A percentile compares a stretch with the other conserved stretches of the same genome.
These are phyloP conservation scores for Suillus sp. DNA, from an alignment of 768 basidiomycete species.

Conservation along the genomic window DNA sequence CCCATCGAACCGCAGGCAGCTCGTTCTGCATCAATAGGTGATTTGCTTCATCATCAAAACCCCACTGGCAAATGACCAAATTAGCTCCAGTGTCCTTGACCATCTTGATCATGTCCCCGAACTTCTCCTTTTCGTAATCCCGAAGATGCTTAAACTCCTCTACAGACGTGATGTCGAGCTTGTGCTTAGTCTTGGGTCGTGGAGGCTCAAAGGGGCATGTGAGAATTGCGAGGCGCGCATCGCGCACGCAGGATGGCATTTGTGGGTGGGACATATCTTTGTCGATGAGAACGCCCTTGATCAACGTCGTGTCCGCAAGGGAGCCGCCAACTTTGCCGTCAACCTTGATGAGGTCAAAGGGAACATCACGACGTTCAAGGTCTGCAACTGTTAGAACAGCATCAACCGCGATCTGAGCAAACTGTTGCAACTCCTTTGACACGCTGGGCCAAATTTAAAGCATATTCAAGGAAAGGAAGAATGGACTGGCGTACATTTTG, in stretches of 20 bases:
- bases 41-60: conserved; percentile 99
- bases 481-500: conserved; percentile 78
- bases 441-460: conserved; percentile 58
- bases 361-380: conserved; percentile 90
- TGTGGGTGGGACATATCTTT: conserved; percentile 99
- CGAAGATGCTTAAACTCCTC: conserved; percentile 96
- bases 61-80: conserved; percentile 99
- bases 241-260: conserved; percentile 87
- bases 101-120: conserved; percentile 93
- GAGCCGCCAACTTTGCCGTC: conserved; percentile 99
- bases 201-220: conserved; percentile 99
- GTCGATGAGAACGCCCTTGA: conserved; percentile 97
- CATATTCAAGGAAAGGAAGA: background rate
- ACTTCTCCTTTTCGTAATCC: conserved; percentile 95
- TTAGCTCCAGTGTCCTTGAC: conserved; percentile 98
- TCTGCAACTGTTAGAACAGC: conserved; percentile 96
- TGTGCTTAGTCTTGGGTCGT: conserved; percentile 98
- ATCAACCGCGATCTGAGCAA: conserved; percentile 97
- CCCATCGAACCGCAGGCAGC: conserved; percentile 96
- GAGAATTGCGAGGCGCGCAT: conserved; percentile 93
- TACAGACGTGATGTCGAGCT: conserved; percentile 94
- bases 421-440: conserved; percentile 93
- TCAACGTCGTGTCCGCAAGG: conserved; percentile 90
- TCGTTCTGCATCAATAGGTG: conserved; percentile 98
- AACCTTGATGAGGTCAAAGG: conserved; percentile 98